phyloP scores from a whole-genome alignment of 139 green algal genomes.

The Micractinium conductrix region DNA sequence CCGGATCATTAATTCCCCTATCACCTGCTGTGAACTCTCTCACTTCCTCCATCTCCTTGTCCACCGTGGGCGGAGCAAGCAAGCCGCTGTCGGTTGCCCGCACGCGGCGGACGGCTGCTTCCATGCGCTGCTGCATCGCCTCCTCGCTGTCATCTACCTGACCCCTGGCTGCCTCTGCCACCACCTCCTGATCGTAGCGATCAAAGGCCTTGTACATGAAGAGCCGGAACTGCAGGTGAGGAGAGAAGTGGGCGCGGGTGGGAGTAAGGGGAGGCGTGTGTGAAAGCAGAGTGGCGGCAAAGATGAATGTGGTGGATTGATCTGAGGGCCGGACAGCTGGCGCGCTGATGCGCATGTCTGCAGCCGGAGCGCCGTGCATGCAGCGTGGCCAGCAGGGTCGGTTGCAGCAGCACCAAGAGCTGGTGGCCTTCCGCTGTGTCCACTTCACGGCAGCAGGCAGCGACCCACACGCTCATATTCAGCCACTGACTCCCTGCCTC shows the following conservation, averaged over 20 bases:
- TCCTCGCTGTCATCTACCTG: neutral
- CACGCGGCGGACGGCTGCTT: no score
- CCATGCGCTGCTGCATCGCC: no score
- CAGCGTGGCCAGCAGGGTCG: no score
- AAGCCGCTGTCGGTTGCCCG: neutral
- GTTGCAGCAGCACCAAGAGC: no score
- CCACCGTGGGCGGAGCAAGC: neutral
- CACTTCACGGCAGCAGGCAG: no score
- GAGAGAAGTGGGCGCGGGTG: neutral
- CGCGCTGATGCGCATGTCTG: no score
- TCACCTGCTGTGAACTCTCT: neutral
- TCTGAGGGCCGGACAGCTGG: no score
- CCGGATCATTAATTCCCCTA: neutral
- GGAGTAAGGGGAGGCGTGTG: neutral
- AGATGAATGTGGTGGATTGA: no score
- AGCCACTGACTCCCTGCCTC: neutral
- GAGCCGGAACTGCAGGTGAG: neutral
- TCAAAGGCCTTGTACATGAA: neutral
- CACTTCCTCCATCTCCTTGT: conserved; percentile 23
- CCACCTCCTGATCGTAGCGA: conserved; percentile 5
- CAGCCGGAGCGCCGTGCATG: no score
- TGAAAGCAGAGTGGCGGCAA: no score
- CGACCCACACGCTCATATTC: neutral
- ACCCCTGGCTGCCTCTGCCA: conserved; percentile 15
- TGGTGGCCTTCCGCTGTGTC: no score